Conservation (phyloP, 139 green algal genomes). For the Chlorella sp. region DNA sequence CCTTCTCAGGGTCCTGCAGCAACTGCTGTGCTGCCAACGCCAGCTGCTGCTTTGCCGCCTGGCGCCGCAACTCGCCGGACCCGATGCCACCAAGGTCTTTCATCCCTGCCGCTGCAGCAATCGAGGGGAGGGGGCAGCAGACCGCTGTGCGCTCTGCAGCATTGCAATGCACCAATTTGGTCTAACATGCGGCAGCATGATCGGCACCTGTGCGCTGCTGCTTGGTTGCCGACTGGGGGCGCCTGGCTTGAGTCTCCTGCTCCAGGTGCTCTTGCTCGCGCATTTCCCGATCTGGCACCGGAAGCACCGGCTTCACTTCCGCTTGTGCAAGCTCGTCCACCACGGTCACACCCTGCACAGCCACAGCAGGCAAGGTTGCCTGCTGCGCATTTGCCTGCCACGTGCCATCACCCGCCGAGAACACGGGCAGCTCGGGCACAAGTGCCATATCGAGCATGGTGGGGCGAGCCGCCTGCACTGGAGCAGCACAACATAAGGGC, state of each 20-base stretch:
- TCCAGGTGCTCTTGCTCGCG: background rate
- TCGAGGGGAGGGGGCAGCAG: background rate
- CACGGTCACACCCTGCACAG: background rate
- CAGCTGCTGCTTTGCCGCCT: constrained; percentile 71
- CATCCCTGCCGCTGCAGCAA: background rate
- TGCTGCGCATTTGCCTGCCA: too few species aligned
- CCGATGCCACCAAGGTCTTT: background rate
- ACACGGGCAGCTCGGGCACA: too few species aligned
- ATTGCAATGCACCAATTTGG: background rate
- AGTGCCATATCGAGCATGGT: too few species aligned
- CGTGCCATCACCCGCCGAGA: too few species aligned
- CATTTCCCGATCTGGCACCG: too few species aligned
- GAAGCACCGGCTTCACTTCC: too few species aligned
- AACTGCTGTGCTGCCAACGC: constrained; percentile 72
- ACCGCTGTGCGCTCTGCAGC: too few species aligned
- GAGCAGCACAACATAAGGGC: too few species aligned
- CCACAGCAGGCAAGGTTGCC: too few species aligned
- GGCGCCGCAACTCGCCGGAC: constrained; percentile 31
- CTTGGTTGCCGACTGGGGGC: background rate
- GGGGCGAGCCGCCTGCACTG: too few species aligned
- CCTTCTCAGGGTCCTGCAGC: constrained; percentile 75
- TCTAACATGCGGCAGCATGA: background rate
- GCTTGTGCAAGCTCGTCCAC: background rate
- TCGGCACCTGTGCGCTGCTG: background rate
- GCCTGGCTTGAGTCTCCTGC: too few species aligned